Evolutionary conservation across 139 green algal genomes (phyloP), one percentile per base, ranked within the genome.

Genomic region (Asterochloris erici): DNA sequence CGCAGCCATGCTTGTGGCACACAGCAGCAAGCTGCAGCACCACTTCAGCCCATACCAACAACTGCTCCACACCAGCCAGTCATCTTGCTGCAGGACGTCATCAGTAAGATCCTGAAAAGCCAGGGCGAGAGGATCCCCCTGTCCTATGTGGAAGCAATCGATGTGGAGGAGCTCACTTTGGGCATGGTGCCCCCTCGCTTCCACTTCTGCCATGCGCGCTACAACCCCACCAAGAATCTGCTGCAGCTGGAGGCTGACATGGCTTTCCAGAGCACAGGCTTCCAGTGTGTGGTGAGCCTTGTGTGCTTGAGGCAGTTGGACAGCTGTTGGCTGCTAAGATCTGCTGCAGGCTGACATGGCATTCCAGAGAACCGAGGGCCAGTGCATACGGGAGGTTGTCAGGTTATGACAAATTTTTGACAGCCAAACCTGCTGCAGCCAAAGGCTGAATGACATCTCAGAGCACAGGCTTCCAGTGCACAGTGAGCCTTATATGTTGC

Each of bases 211-310:
- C 73, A 84, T 71, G 81, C 81, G 12, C 81, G 81, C 63, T 84
- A 77, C 74, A 81, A 75, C 29, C 81, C 81, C 12, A 54, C 64
- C 64, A 70, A 79, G 28, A 84, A 84, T 38, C 81, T 81, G 63
- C 28, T 84, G 74, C 81, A 84, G 74, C 74, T 84, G 73, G 81
- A 84, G 77, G 54, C 74, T 63, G 81, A 84, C 28, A 81, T 84
- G 81, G 74, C 27, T 38, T 80, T 84, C 68, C 74, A 79, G 63
- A 81, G 73, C 21, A 77, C 81, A 28, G 81, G 81, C 74, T 84
- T 84, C 29, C 81, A 84, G 29, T 61, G 71, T 28, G 74, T 84
- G 62, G 81, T 84, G 38, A 69, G 76, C n/a, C 68, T 71, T 54
- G 38, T 54, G 38, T 10, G 38, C 38, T 54, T 54, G 4, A 54